phyloP scores from a whole-genome alignment of 225 moss, liverwort and hornwort species.

The Straminergon stramineum region DNA sequence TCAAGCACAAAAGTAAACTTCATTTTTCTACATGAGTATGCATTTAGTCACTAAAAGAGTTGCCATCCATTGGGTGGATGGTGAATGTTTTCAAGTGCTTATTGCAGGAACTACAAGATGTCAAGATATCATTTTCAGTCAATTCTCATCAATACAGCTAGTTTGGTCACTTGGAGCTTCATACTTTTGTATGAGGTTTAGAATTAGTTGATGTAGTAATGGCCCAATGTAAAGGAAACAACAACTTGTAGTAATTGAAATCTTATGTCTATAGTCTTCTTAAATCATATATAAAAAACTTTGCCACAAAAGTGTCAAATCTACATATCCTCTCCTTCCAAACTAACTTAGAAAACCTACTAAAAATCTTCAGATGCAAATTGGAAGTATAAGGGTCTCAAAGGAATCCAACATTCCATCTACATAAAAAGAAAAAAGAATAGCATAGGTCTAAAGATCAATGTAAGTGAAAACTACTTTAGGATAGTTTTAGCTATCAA shows the following conservation, averaged over 20 bases:
- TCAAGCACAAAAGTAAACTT: not conserved
- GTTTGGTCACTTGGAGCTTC: not conserved
- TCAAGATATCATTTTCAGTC: not conserved
- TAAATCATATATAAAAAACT: not conserved
- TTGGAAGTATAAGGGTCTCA: not conserved
- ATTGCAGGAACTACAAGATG: not conserved
- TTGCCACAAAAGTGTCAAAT: not conserved
- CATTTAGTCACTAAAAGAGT: not conserved
- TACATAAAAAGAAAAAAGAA: not conserved
- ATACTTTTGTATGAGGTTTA: not conserved
- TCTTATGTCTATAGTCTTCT: not conserved
- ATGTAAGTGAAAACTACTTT: not conserved
- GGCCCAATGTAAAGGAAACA: not conserved
- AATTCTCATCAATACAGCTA: not conserved
- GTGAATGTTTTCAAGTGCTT: not conserved
- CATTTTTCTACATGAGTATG: not conserved
- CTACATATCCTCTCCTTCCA: not conserved
- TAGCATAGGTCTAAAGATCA: not conserved
- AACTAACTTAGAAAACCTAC: accelerated
- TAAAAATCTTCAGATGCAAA: not conserved
- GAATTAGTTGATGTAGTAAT: not conserved
- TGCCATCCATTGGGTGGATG: accelerated
- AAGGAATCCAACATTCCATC: accelerated
- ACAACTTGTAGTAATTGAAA: not conserved
- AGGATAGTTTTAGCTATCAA: not conserved